phyloP scores from a whole-genome alignment of 805 yeast genomes.

The Pichia deserticola region DNA sequence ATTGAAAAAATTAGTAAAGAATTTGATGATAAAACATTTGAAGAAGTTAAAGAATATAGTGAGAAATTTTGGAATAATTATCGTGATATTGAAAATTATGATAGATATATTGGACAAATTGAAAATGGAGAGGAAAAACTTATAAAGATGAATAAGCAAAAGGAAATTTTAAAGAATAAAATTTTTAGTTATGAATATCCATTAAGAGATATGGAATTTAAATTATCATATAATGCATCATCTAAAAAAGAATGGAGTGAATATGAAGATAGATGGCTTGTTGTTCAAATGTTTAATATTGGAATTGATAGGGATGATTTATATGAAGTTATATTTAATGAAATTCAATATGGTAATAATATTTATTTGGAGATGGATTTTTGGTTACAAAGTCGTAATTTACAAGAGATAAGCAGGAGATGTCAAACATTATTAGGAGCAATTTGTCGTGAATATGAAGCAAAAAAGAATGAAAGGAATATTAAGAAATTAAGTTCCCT shows the following conservation, averaged over 20 bases:
- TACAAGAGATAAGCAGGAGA: conserved; percentile 73
- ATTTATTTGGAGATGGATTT: conserved; percentile 41
- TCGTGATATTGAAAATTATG: conserved; percentile 81
- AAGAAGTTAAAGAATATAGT: conserved; percentile 74
- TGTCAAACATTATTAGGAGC: conserved; percentile 71
- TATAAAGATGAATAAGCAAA: conserved; percentile 56
- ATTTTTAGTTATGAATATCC: conserved; percentile 61
- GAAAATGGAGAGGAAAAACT: conserved; percentile 86
- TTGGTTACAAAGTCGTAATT: conserved; percentile 73
- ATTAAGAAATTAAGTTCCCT: neutral
- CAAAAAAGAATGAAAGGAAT: neutral
- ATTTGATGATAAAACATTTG: conserved; percentile 71
- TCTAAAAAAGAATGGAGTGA: conserved; percentile 67
- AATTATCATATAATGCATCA: conserved; percentile 54
- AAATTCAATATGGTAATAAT: conserved; percentile 41
- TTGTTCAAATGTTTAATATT: conserved; percentile 69
- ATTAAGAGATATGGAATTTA: conserved; percentile 64
- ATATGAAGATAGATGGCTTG: conserved; percentile 83
- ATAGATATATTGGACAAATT: conserved; percentile 69
- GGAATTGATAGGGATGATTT: conserved; percentile 78
- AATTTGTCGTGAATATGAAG: conserved; percentile 61
- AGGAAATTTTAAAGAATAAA: conserved; percentile 72
- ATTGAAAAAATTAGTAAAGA: conserved; percentile 65
- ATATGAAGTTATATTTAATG: conserved; percentile 70
- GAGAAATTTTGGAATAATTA: conserved; percentile 75